Percentiles rank a stretch among this genome's conserved stretches.
Evolutionary conservation across 2,329 filamentous ascomycete genomes (phyloP).

Genomic region (Mariannaea sp.): DNA sequence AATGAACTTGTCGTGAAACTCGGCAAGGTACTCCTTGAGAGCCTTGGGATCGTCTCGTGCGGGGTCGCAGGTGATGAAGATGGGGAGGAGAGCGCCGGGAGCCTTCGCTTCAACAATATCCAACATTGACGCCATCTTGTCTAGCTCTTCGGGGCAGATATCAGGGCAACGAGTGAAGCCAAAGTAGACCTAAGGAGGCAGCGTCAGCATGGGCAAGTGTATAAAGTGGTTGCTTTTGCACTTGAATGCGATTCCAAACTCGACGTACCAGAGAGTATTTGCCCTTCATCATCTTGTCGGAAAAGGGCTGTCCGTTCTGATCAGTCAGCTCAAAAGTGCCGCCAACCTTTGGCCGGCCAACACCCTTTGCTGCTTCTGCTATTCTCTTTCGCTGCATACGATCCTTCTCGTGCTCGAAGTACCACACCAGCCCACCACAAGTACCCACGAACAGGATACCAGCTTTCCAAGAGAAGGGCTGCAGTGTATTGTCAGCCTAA

Average conservation of each 20-base stretch:
- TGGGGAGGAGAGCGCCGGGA: conserved; percentile 65
- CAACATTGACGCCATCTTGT: conserved; percentile 98
- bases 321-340: conserved; percentile 83
- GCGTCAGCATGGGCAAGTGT: conserved; percentile 12
- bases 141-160: conserved; percentile 97
- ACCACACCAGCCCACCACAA: conserved; percentile 78
- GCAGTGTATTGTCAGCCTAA: conserved; percentile 34
- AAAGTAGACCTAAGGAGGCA: conserved; percentile 79
- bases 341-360: conserved; percentile 91
- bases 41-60: conserved; percentile 86
- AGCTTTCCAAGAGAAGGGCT: conserved; percentile 95
- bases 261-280: conserved; percentile 75
- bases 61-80: conserved; percentile 97
- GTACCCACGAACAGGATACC: conserved; percentile 83
- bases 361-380: conserved; percentile 89
- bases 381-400: conserved; percentile 88
- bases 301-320: conserved; percentile 78
- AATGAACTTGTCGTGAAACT: conserved; percentile 87
- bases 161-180: conserved; percentile 98
- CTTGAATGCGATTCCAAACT: background rate
- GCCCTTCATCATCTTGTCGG: conserved; percentile 81
- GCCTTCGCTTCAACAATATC: conserved; percentile 66
- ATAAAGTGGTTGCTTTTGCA: background rate
- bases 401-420: conserved; percentile 92
- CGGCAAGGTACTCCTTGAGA: conserved; percentile 80